Percentiles rank a stretch among this genome's conserved stretches.
phyloP scores from a whole-genome alignment of 108 stramenopile genomes.

The Schizochytrium sp. region DNA sequence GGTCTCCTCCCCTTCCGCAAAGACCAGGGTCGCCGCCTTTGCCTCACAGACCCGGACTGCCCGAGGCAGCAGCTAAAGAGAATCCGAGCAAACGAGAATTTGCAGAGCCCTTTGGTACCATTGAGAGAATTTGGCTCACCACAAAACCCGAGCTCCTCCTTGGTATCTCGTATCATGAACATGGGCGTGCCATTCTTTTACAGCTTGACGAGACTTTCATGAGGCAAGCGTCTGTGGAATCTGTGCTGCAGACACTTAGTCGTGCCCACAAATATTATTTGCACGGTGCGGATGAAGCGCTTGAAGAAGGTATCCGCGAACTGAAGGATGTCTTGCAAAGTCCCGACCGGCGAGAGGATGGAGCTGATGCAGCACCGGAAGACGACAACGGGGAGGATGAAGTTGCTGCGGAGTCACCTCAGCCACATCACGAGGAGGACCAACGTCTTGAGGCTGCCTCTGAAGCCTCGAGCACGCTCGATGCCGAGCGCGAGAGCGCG shows the following conservation, averaged over 20 bases:
- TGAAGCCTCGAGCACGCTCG: background rate
- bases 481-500: too few relatives aligned
- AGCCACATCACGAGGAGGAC: too few relatives aligned
- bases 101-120: background rate
- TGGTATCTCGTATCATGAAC: background rate
- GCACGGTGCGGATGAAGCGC: background rate
- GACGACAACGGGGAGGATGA: too few relatives aligned
- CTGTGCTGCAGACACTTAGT: background rate
- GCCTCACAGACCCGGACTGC: background rate
- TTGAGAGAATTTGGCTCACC: background rate
- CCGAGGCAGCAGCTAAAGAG: background rate
- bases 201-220: background rate
- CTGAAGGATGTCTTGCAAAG: background rate
- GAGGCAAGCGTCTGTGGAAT: background rate
- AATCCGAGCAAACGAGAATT: background rate
- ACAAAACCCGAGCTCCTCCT: background rate
- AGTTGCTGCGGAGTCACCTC: too few relatives aligned
- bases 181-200: background rate
- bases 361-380: background rate
- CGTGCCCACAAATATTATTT: background rate
- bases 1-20: background rate
- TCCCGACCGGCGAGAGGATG: background rate
- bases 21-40: background rate
- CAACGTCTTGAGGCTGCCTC: too few relatives aligned
- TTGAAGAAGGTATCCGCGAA: background rate